Conservation (phyloP, 768 basidiomycete genomes). For the Tricholoma flavovirens region DNA sequence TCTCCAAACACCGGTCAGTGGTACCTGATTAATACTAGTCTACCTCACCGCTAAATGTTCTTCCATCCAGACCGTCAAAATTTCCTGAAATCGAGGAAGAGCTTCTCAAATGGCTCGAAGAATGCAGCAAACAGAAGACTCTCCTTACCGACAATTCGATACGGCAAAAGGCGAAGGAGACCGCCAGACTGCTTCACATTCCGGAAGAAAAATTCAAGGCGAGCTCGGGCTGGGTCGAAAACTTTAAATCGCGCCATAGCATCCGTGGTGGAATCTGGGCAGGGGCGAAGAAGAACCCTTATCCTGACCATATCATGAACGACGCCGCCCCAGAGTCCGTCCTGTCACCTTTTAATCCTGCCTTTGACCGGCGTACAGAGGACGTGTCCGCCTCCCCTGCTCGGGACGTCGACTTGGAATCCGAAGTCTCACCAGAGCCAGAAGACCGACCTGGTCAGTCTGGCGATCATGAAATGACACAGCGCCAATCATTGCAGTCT, state of each 20-base stretch:
- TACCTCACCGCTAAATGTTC: slow-evolving; percentile 7
- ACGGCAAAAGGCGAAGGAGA: slow-evolving; percentile 61
- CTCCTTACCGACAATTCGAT: slow-evolving; percentile 61
- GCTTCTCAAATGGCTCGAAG: slow-evolving; percentile 55
- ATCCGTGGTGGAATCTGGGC: slow-evolving; percentile 63
- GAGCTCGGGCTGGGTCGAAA: slow-evolving; percentile 89
- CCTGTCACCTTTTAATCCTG: slow-evolving; percentile 34
- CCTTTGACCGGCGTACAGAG: slow-evolving; percentile 30
- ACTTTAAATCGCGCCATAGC: slow-evolving; percentile 80
- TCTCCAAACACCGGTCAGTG: slow-evolving; percentile 65
- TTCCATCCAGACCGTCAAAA: slow-evolving; percentile 56
- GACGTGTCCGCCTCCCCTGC: slow-evolving; percentile 16
- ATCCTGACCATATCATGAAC: slow-evolving; percentile 16
- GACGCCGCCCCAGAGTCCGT: slow-evolving; percentile 5
- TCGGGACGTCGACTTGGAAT: slow-evolving; percentile 20
- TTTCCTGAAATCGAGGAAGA: slow-evolving; percentile 72
- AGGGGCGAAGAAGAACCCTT: slow-evolving; percentile 27
- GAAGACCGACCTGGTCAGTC: slow-evolving; percentile 7
- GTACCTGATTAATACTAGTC: slow-evolving; percentile 6
- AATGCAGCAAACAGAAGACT: slow-evolving; percentile 39
- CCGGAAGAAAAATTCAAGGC: slow-evolving; percentile 79
- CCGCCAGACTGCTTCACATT: slow-evolving; percentile 52
- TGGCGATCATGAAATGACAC: slow-evolving; percentile 7
- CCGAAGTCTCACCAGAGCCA: slow-evolving; percentile 31
- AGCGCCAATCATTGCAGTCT: slow-evolving; percentile 15